phyloP scores from a whole-genome alignment of 148 eudicot genomes.

The Amaranthus hypochondriacus region DNA sequence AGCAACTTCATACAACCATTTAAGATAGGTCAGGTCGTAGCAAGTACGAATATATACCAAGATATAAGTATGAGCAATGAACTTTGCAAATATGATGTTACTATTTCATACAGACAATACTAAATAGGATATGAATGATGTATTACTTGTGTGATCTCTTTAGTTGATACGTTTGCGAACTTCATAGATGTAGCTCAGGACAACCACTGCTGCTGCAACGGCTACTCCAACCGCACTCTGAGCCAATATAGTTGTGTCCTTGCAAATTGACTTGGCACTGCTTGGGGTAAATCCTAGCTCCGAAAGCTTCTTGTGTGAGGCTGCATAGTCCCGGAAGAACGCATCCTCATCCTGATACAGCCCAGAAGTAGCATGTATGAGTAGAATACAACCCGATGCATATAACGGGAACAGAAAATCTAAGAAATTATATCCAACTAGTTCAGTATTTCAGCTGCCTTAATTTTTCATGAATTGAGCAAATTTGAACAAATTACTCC shows the following conservation, averaged over 20 bases:
- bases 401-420: too few species aligned
- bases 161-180: constrained; percentile 55
- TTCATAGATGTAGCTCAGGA: constrained; percentile 73
- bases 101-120: neutral
- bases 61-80: constrained; percentile 12
- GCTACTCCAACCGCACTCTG: constrained; percentile 81
- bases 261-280: constrained; percentile 27
- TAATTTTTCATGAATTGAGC: neutral
- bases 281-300: constrained; percentile 74
- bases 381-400: neutral
- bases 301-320: constrained; percentile 87
- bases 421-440: too few species aligned
- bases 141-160: constrained; percentile 1
- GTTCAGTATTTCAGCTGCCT: too few species aligned
- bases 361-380: neutral
- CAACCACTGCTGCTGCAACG: constrained; percentile 85
- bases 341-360: constrained; percentile 83
- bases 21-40: constrained; percentile 7
- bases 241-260: constrained; percentile 49
- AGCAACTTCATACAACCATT: constrained; percentile 20
- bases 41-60: constrained; percentile 19
- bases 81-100: neutral
- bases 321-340: constrained; percentile 76
- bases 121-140: constrained; percentile 12
- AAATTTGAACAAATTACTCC: neutral